Evolutionary conservation across 2,329 filamentous ascomycete species (phyloP), one percentile per base, ranked within the genome.

Genomic region (Fusarium ambrosium): DNA sequence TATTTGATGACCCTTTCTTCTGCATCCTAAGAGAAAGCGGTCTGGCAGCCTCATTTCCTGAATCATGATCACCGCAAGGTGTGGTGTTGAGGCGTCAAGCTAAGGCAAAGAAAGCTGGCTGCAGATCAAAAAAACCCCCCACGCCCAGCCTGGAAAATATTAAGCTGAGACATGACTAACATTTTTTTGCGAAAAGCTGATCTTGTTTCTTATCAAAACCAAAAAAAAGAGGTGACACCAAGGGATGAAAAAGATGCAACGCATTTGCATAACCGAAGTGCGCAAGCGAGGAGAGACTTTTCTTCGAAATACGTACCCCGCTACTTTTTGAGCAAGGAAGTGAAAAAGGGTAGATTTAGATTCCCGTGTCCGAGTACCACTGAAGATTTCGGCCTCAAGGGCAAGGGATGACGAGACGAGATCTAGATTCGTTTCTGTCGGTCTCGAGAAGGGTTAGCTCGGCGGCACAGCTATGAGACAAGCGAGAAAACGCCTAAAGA

Each of bases 121-220:
- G 59, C 39, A 48, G 59, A 62, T 62, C 59, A 16, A 32, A 22
- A 22, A 37, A 24, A 10, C 48, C 48, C 48, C 48, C 48, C 48
- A 53, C 48, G 48, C 48, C 48, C 48, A 53, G 48, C 32, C 37
- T 36, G 53, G 43, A 55, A 66, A n/a, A 64, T 36, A 65, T 70
- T 61, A 60, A 65, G 39, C 56, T 24, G 41, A 48, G 66, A 22
- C 22, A 68, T 59, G 32, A 70, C 32, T 43, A 45, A 64, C 27
- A 32, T 34, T 58, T 11, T 29, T 27, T 48, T 48, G 43, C 43
- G 22, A 48, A 48, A 48, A 27, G 53, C 32, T 36, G 53, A 24
- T 36, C 18, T 13, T 53, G 22, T n/a, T 53, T 53, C 48, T 53
- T 53, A 53, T 53, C 48, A 53, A 53, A 34, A 34, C 29, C 1